A percentile compares a stretch with the other conserved stretches of the same genome.
Evolutionary conservation across 2,329 filamentous ascomycete genomes (phyloP).

Genomic region (Fusarium anguioides): DNA sequence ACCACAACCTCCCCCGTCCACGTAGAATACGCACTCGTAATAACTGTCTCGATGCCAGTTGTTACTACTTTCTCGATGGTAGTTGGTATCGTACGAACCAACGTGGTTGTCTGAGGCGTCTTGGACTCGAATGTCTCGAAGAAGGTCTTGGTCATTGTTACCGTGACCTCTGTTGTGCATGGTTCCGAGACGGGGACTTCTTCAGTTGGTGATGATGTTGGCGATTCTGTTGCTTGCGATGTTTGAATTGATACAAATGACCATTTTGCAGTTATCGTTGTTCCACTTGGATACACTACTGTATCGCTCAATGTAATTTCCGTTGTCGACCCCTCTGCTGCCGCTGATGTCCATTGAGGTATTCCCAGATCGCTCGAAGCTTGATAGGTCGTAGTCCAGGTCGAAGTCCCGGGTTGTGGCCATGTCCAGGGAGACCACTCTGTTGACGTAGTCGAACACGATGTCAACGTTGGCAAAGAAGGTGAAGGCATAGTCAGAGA

Average conservation of each 20-base stretch:
- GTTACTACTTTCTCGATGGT: constrained; percentile 40
- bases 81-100: constrained; percentile 36
- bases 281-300: constrained; percentile 1
- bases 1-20: constrained; percentile 38
- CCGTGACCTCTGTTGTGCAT: constrained; percentile 42
- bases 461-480: neutral
- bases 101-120: constrained; percentile 22
- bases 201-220: neutral
- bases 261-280: constrained; percentile 4
- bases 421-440: constrained; percentile 15
- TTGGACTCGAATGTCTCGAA: constrained; percentile 42
- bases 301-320: neutral
- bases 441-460: constrained; percentile 4
- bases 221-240: neutral
- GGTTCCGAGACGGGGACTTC: constrained; percentile 21
- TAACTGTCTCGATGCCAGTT: constrained; percentile 37
- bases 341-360: constrained; percentile 12
- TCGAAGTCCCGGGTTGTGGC: constrained; percentile 3
- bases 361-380: constrained; percentile 15
- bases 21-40: constrained; percentile 45
- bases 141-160: constrained; percentile 44
- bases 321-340: neutral
- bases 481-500: neutral
- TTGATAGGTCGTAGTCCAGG: constrained; percentile 1
- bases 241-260: constrained; percentile 2